phyloP scores from a whole-genome alignment of 129 eudicot genomes.

The Flaveria linearis region DNA sequence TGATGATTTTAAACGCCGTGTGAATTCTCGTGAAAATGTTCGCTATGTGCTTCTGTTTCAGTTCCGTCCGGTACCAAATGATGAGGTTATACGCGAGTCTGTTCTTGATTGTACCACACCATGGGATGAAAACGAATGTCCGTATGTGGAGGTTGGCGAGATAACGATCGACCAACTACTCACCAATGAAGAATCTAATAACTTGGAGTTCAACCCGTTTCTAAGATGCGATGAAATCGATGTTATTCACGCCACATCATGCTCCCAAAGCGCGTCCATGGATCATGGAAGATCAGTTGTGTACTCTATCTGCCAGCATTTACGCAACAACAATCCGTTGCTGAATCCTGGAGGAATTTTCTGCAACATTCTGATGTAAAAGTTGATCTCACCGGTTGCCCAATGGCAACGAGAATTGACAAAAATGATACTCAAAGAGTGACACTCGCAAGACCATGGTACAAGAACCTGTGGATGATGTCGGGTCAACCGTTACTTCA shows the following conservation, averaged over 20 bases:
- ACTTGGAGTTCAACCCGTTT: constrained; percentile 51
- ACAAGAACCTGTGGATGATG: constrained; percentile 53
- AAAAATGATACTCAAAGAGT: constrained; percentile 31
- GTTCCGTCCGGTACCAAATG: constrained; percentile 34
- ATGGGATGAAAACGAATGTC: constrained; percentile 45
- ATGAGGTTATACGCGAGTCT: constrained; percentile 32
- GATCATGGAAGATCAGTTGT: constrained; percentile 53
- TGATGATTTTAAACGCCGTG: constrained; percentile 37
- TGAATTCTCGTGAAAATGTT: constrained; percentile 34
- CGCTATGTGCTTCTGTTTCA: constrained; percentile 44
- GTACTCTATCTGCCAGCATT: constrained; percentile 51
- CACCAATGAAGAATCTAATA: constrained; percentile 31
- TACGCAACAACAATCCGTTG: constrained; percentile 49
- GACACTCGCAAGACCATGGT: constrained; percentile 50
- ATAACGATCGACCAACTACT: constrained; percentile 35
- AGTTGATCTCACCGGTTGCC: constrained; percentile 50
- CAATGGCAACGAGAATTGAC: constrained; percentile 37
- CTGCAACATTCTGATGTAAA: constrained; percentile 52
- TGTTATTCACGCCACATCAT: constrained; percentile 48
- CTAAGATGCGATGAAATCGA: constrained; percentile 43
- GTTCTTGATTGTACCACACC: constrained; percentile 53
- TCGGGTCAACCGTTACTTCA: constrained; percentile 53
- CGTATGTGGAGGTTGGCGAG: constrained; percentile 46
- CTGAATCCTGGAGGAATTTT: constrained; percentile 50
- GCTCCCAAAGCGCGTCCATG: constrained; percentile 54